Evolutionary conservation across 306 rosid genomes (phyloP), one percentile per base, ranked within the genome.

Genomic region (Cucumis hystrix): DNA sequence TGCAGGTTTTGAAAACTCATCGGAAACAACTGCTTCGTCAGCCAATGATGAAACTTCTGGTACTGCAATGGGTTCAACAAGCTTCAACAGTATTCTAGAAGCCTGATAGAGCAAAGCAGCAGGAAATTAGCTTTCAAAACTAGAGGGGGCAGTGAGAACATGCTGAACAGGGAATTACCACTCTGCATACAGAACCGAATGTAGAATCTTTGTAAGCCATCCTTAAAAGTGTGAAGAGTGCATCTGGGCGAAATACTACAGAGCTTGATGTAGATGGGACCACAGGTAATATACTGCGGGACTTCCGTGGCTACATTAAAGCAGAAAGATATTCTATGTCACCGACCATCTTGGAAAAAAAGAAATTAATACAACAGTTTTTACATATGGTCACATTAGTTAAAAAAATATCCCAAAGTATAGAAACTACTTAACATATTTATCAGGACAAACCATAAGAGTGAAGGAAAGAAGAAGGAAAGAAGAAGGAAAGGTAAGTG

Each of bases 141-240:
- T 37, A 69, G 68, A 72, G 23, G 41, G 25, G 17, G 51, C 78
- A 75, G 85, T 78, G 23, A n/a, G 62, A 64, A 25, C 70, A 47
- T 17, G 79, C 69, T 37, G 59, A 52, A 43, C 65, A 28, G 67
- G 75, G 80, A 74, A 72, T 81, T 30, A 93, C 98, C 97, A 79
- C 89, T 79, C 92, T 87, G 89, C 96, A 93, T 85, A 90, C 89
- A 52, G 87, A 82, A 68, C 96, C 91, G 23, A 93, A 83, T 77
- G 90, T 92, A 82, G 90, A 86, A 84, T 91, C 93, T 86, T 88
- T 88, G 85, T 88, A 90, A 49, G 97, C 98, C 89, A 89, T 88
- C 69, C 97, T 89, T 88, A 93, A 79, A 84, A 93, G 87, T 82
- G 84, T 82, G 84, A 93, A 86, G 84, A 93, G 84, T 73, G 87